phyloP scores from a whole-genome alignment of 352 stramenopile genomes.

The Globisporangium mamillatum region DNA sequence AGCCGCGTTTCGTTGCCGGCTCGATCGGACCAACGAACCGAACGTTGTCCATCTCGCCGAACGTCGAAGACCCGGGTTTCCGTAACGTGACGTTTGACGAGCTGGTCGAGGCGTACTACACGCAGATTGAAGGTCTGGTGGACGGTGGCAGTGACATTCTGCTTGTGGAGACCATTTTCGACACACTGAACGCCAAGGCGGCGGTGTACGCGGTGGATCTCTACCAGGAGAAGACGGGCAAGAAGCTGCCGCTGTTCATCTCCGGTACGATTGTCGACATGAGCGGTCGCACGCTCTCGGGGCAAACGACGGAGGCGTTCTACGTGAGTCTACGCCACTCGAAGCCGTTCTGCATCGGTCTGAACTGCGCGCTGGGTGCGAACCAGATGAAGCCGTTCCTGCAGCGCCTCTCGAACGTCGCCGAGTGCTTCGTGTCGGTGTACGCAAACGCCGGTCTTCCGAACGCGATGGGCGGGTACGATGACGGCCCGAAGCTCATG shows the following conservation, averaged over 20 bases:
- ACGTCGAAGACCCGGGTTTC: slow-evolving; percentile 91
- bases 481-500: slow-evolving; percentile 94
- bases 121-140: slow-evolving; percentile 92
- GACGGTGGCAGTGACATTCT: slow-evolving; percentile 95
- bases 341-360: slow-evolving; percentile 95
- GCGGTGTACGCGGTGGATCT: slow-evolving; percentile 93
- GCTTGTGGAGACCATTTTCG: slow-evolving; percentile 98
- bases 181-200: slow-evolving; percentile 97
- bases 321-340: slow-evolving; percentile 95
- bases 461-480: slow-evolving; percentile 97
- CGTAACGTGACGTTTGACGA: slow-evolving; percentile 98
- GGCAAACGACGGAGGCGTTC: slow-evolving; percentile 96
- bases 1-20: slow-evolving; percentile 93
- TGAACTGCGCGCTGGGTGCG: slow-evolving; percentile 96
- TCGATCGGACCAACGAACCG: slow-evolving; percentile 96
- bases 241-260: slow-evolving; percentile 95
- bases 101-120: slow-evolving; percentile 95
- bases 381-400: slow-evolving; percentile 97
- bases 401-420: slow-evolving; percentile 86
- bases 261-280: slow-evolving; percentile 97
- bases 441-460: slow-evolving; percentile 97
- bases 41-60: slow-evolving; percentile 95
- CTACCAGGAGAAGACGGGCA: slow-evolving; percentile 88
- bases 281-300: slow-evolving; percentile 94
- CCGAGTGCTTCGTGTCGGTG: slow-evolving; percentile 96